Conservation (phyloP, 257 asterid genomes). For the Jaltomata sinuosa region DNA sequence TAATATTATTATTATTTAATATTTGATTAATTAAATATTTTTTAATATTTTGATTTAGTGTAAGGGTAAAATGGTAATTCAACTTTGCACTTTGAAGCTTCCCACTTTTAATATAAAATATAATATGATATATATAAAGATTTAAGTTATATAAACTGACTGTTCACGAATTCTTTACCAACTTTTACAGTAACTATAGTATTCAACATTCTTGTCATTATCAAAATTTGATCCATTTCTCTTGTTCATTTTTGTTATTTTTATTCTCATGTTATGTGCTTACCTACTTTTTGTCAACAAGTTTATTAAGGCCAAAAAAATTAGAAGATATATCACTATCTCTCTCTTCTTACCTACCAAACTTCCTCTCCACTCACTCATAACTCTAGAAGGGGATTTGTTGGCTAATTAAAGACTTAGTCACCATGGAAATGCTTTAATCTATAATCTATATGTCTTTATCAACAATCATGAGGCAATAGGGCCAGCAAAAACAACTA, state of each 20-base stretch:
- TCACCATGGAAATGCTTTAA: not conserved
- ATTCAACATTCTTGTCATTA: not conserved
- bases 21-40: no score
- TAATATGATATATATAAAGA: no score
- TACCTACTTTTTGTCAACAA: not conserved
- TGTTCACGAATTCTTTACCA: not conserved
- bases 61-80: no score
- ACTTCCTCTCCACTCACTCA: not conserved
- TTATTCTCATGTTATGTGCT: not conserved
- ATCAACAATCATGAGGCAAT: not conserved
- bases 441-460: not conserved
- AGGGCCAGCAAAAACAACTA: not conserved
- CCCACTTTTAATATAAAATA: no score
- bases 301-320: not conserved
- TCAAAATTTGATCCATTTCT: not conserved
- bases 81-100: no score
- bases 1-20: no score
- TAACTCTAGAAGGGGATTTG: not conserved
- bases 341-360: not conserved
- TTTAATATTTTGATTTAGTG: no score
- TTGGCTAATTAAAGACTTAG: not conserved
- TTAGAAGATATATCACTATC: not conserved
- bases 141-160: not conserved
- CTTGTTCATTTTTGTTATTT: not conserved
- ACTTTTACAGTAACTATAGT: not conserved